Conservation (phyloP, 257 asterid genomes). For the Przewalskia tangutica region DNA sequence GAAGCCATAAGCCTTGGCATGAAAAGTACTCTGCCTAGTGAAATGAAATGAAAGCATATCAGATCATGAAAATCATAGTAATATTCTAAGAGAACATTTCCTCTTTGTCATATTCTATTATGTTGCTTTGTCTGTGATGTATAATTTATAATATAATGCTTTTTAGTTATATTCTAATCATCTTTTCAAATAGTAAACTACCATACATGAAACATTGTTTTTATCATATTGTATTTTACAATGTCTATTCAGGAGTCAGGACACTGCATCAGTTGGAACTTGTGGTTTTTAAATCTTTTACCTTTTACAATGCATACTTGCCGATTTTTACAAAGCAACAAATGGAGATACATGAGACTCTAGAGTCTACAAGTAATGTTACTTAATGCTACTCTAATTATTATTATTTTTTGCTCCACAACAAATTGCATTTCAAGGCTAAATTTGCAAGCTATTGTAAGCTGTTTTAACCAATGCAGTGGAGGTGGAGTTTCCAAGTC, state of each 20-base stretch:
- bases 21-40: background rate
- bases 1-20: constrained; percentile 28
- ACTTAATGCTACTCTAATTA: background rate
- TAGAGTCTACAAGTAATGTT: too few species aligned
- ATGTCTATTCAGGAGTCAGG: background rate
- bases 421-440: background rate
- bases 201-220: background rate
- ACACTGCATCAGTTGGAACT: too few species aligned
- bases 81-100: background rate
- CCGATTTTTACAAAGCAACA: too few species aligned
- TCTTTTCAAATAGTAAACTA: constrained; percentile 1
- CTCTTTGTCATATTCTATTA: background rate
- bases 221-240: background rate
- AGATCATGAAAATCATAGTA: background rate
- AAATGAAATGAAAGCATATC: background rate
- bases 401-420: background rate
- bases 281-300: too few species aligned
- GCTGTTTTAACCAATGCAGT: background rate
- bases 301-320: too few species aligned
- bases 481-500: background rate
- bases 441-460: background rate
- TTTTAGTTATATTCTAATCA: background rate
- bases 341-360: too few species aligned
- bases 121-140: background rate
- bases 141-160: background rate